Percentiles rank a stretch among this genome's conserved stretches.
These are phyloP conservation scores for Clonostachys rhizophaga DNA, from an alignment of 2,329 filamentous ascomycete genomes.

Conservation along the genomic window DNA sequence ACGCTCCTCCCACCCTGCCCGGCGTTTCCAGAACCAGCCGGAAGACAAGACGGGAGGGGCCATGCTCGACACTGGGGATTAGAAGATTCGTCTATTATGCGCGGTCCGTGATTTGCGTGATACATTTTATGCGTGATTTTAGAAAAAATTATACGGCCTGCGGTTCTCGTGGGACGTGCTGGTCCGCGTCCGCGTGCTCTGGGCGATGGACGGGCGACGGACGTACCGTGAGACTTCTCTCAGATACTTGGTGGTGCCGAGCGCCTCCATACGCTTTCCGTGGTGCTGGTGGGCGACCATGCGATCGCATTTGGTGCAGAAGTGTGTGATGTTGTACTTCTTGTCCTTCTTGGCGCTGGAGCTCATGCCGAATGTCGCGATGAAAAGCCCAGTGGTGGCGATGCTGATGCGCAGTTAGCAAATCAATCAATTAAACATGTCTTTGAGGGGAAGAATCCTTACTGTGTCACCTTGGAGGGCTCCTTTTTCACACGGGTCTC, in stretches of 20 bases:
- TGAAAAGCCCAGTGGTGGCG: neutral
- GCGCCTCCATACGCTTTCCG: slow-evolving; percentile 8
- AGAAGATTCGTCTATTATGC: too few species aligned
- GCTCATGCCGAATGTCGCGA: neutral
- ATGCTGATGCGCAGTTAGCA: neutral
- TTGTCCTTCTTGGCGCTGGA: slow-evolving; percentile 6
- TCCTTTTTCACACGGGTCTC: slow-evolving; percentile 12
- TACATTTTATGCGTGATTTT: too few species aligned
- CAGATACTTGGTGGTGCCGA: slow-evolving; percentile 16
- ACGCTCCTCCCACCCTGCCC: too few species aligned
- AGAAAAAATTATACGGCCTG: too few species aligned
- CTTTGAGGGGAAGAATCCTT: slow-evolving; percentile 9
- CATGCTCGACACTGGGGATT: too few species aligned
- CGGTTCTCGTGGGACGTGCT: too few species aligned
- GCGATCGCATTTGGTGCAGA: slow-evolving; percentile 14
- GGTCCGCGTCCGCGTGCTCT: too few species aligned
- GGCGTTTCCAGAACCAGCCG: too few species aligned
- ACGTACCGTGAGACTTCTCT: slow-evolving; percentile 11
- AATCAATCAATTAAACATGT: neutral
- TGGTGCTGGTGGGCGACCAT: slow-evolving; percentile 11
- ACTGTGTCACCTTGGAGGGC: slow-evolving; percentile 14
- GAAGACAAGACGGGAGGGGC: too few species aligned
- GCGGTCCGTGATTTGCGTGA: too few species aligned
- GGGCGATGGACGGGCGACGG: too few species aligned
- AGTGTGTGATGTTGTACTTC: slow-evolving; percentile 11